Evolutionary conservation across 192 early-diverging fungal species (phyloP), one percentile per base, ranked within the genome.

Genomic region (Coemansia sp.): DNA sequence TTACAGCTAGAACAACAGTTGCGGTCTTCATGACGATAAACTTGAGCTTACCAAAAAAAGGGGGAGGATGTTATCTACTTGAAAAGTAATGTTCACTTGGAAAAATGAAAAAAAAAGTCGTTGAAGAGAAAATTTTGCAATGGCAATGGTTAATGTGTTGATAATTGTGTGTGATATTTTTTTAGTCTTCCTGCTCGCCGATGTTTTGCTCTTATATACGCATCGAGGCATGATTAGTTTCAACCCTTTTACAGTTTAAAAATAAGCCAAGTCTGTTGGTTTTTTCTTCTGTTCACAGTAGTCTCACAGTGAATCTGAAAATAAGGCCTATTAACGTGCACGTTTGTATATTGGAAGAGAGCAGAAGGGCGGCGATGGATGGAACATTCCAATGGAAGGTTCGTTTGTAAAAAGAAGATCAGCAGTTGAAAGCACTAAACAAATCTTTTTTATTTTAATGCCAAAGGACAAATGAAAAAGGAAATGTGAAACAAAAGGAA

Each of bases 381-480:
- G 14, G 57, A 59, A 59, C 4, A 36, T 59, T 59, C 57, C 34
- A 59, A 20, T 36, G 20, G 57, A 59, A 59, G 57, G 34, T 59
- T 36, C 0, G 33, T 17, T 59, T 59, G 34, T 59, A 59, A 59
- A 59, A 59, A 59, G 57, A 37, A 14, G 34, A 37, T 8, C 34
- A 28, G 14, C 18, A 5, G 45, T 15, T 48, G 12, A 8, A 48
- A 48, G 17, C 1, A 48, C 9, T 0, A 48, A 48, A 12, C 17
- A 12, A 48, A 15, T 12, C 17, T 15, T 12, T n/a, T 48, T 48
- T 12, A 48, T 15, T 48, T 48, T 48, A 15, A 5, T 2, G 4
- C 45, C 12, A 12, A 48, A 48, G 9, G 39, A 12, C 45, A 48
- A 15, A 48, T 15, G 39, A 41, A 48, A 12, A 15, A 12, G 14